Evolutionary conservation across 345 rosid genomes (phyloP), one percentile per base, ranked within the genome.

Genomic region (Salix purpurea): DNA sequence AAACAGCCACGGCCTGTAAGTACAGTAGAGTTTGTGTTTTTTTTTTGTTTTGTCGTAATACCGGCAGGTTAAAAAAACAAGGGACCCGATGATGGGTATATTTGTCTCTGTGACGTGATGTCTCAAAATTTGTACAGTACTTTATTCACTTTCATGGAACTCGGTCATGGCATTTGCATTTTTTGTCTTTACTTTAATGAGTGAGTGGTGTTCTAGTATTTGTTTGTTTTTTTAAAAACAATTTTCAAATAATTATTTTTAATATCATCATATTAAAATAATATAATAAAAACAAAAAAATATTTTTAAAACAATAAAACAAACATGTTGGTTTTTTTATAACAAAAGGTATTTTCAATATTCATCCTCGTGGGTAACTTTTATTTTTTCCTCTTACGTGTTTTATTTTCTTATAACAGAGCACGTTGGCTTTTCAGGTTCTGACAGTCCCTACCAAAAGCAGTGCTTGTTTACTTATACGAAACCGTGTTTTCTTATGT

Each of bases 401-500:
- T 73, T 74, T 67, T 67, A 50, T 72, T 83, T 50, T 81, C 77
- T 76, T 1, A 81, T 72, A 58, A 16, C 71, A 62, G 58, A 73
- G 82, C 81, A 79, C 85, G 88, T 84, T 84, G 77, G 87, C 87
- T 88, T 80, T 84, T 81, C 89, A 84, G 89, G 54, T 8, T 69
- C 76, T 79, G 86, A 77, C 77, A 75, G 76, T 21, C 37, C 21
- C 12, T 39, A 76, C 6, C 13, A 58, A 12, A 56, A 68, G 42
- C 79, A 83, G 37, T 34, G 37, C 5, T 34, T 34, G 37, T 32
- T 32, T 4, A 32, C 34, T 32, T 32, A 32, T 32, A 32, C 0
- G 34, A 32, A 32, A 32, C 34, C 34, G 34, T 32, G 34, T 32
- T 32, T 32, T 32, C 34, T 4, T 32, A 4, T 4, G 4, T 4